Evolutionary conservation across 768 basidiomycete species (phyloP).

Genomic region (Tricholoma bakamatsutake): DNA sequence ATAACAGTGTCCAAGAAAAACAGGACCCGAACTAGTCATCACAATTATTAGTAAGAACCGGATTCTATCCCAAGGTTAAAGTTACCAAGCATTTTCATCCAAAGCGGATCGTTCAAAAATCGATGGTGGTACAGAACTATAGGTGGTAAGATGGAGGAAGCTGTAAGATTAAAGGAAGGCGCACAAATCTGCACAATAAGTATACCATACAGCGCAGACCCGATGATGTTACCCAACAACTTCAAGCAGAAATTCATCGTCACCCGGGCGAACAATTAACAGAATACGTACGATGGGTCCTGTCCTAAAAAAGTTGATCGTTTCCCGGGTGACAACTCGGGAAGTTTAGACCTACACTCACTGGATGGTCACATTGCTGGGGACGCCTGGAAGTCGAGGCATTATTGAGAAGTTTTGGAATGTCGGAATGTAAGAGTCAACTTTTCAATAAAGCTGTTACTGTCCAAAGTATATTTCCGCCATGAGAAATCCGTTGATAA

Average conservation of each 20-base stretch:
- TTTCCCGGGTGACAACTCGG: not conserved
- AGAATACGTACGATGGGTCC: slow-evolving; percentile 9
- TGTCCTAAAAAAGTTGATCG: not conserved
- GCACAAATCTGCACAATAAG: slow-evolving; percentile 16
- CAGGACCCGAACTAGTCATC: slow-evolving; percentile 12
- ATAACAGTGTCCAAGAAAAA: slow-evolving; percentile 14
- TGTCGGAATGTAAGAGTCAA: too few relatives aligned
- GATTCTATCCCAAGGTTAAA: not conserved
- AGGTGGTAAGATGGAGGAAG: not conserved
- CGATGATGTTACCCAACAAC: slow-evolving; percentile 15
- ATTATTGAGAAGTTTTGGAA: not conserved
- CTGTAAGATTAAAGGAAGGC: not conserved
- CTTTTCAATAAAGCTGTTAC: too few relatives aligned
- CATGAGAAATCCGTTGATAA: too few relatives aligned
- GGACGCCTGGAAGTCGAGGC: not conserved
- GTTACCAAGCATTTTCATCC: slow-evolving; percentile 12
- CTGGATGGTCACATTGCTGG: slow-evolving; percentile 5
- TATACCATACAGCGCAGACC: slow-evolving; percentile 14
- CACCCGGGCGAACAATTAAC: not conserved
- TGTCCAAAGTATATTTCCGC: too few relatives aligned
- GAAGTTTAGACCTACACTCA: not conserved
- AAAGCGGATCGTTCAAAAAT: slow-evolving; percentile 9
- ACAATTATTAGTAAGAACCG: not conserved
- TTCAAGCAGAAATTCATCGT: not conserved
- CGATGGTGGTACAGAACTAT: slow-evolving; percentile 12